Base-by-base conservation (phyloP, 2,329 filamentous ascomycete genomes). In the Fusarium hostae region DNA sequence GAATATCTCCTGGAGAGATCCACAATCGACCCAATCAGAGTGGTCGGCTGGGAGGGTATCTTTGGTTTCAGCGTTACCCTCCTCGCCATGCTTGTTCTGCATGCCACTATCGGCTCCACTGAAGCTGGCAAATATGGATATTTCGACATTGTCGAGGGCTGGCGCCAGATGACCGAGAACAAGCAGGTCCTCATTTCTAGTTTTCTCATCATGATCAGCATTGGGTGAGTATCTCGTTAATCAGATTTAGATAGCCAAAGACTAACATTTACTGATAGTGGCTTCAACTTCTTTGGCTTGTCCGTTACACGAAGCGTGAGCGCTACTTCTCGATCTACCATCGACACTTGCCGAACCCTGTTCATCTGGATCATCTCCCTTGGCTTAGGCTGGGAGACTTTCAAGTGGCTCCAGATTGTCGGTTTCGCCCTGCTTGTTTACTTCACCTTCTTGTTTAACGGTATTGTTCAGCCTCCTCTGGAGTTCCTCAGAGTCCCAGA, bases 321-420 rank as follows among this genome's bases (percentile, higher is more conserved):
- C 70, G 96, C 96, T 15, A 99, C 96, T 1, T 94, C 95, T 3
- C 90, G 96, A 68, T 97, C 94, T 35, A 98, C 95, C 35, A 98
- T 99, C 76, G 96, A 99, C 81, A 99, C 96, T 2, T 98, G 95
- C 86, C 91, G 95, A 43, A 99, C 96, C 0, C 88, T 99, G 2
- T 98, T 99, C 84, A 98, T 99, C 82, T 99, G 96, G 96, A 88
- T 99, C 32, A 93, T 97, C 18, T 97, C 94, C 22, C 88, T 99
- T 8, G 94, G 92, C 7, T 88, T 99, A 4, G 95, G 95, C 67
- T 99, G 96, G 96, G 96, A 99, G 84, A 91, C 90, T 0, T 98
- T 99, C 88, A 98, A 98, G 83, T 97, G 94, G 92, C 88, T 99
- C 10, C 96, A 99, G 82, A 94, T 99, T 18, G 80, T 89, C 6